phyloP scores from a whole-genome alignment of 768 basidiomycete genomes.

The Macrolepiota fuliginosa region DNA sequence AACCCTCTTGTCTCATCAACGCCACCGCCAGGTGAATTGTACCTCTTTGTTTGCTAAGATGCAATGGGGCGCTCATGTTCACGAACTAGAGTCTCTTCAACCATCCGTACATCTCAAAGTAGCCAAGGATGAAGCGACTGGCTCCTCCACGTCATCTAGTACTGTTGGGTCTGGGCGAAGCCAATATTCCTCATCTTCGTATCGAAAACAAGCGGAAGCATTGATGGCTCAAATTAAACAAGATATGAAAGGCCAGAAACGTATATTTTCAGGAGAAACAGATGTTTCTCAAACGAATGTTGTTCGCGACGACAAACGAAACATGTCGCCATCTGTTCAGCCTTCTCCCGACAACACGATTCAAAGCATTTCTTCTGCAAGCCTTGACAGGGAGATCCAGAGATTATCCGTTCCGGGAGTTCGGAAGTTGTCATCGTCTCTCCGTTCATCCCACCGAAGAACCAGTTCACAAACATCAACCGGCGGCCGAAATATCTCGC shows the following conservation, averaged over 20 bases:
- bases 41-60: conserved; percentile 7
- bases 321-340: neutral
- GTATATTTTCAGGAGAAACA: conserved; percentile 67
- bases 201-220: conserved; percentile 73
- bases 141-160: conserved; percentile 27
- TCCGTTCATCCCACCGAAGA: conserved; percentile 16
- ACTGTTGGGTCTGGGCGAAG: conserved; percentile 30
- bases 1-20: neutral
- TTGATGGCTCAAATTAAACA: conserved; percentile 86
- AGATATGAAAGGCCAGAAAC: conserved; percentile 74
- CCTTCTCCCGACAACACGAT: conserved; percentile 15
- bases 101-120: conserved; percentile 31
- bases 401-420: conserved; percentile 22
- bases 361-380: conserved; percentile 1
- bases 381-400: conserved; percentile 30
- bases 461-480: conserved; percentile 23
- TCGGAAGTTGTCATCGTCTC: conserved; percentile 33
- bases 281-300: conserved; percentile 45
- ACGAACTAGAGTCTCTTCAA: conserved; percentile 24
- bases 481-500: conserved; percentile 10
- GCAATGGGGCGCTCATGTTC: neutral
- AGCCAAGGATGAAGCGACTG: conserved; percentile 25
- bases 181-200: conserved; percentile 60
- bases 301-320: conserved; percentile 28
- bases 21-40: neutral